Base-by-base conservation (phyloP, 257 asterid species). In the Ophiorrhiza pumila region DNA sequence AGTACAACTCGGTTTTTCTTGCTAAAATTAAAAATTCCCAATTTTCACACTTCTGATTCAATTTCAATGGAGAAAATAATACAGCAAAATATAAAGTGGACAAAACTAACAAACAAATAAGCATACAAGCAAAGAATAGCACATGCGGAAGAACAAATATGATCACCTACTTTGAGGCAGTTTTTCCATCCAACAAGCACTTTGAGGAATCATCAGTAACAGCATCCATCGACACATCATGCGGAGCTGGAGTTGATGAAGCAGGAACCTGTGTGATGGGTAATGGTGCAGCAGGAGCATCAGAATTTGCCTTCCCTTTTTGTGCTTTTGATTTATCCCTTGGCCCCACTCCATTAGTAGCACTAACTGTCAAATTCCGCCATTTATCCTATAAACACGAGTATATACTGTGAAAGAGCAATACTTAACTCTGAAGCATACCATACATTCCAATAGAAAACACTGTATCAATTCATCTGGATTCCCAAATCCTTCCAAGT, bases 291-390 rank as follows among this genome's bases (percentile, higher is more conserved):
- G 85, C 88, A 45, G 83, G 78, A 60, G 81, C 47, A 23, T 89
- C 93, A 70, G 87, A 60, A 80, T 50, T 78, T 60, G 69, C 73
- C 84, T 88, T 91, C 27, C 64, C 80, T 68, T 91, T 90, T 10
- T 73, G 80, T 67, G 80, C 53, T 87, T 84, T 88, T 9, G 90
- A 82, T 76, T 85, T 93, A 15, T 86, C 96, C 77, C 91, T 85
- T 17, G 91, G 78, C 1, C 83, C 86, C 80, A 78, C 87, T 47
- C 90, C 96, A 81, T 72, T 89, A 27, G 68, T 64, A 58, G 95
- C 93, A 63, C 85, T 78, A 17, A 86, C 94, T 69, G 84, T 88
- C 85, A 93, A 80, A 80, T 93, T 93, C 73, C 98, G 78, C 97
- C 97, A 93, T 78, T 93, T 93, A 86, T 93, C 97, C 98, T 91